Evolutionary conservation across 805 yeast species (phyloP).

Genomic region (Myxozyma mucilagina): DNA sequence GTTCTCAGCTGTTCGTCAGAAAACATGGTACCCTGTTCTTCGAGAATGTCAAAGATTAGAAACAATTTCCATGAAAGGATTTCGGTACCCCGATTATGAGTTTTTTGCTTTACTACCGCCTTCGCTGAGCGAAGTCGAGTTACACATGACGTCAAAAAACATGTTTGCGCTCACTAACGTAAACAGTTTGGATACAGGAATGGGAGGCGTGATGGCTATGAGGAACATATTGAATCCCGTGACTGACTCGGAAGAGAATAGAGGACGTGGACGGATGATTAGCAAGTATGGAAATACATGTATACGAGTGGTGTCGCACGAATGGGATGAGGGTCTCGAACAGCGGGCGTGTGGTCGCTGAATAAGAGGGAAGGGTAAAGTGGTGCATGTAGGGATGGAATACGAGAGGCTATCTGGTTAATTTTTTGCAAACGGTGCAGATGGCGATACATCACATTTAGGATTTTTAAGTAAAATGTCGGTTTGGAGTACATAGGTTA

Average conservation of each 20-base stretch:
- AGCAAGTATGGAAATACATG: slow-evolving; percentile 17
- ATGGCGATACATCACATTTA: no score
- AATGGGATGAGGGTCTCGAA: slow-evolving; percentile 3
- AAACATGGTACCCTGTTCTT: slow-evolving; percentile 28
- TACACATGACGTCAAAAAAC: slow-evolving; percentile 18
- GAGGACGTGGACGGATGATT: slow-evolving; percentile 4
- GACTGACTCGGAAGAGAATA: not conserved
- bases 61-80: slow-evolving; percentile 23
- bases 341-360: not conserved
- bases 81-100: slow-evolving; percentile 24
- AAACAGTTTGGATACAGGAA: slow-evolving; percentile 17
- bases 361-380: no score
- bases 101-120: slow-evolving; percentile 22
- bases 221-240: not conserved
- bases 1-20: slow-evolving; percentile 24
- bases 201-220: slow-evolving; percentile 18
- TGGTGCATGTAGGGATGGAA: not conserved
- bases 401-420: not conserved
- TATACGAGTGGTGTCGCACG: slow-evolving; percentile 12
- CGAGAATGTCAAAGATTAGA: slow-evolving; percentile 12
- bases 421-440: no score
- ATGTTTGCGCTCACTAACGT: slow-evolving; percentile 8
- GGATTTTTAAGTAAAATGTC: not conserved
- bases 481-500: slow-evolving; percentile 4
- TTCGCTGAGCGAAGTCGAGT: slow-evolving; percentile 15